Evolutionary conservation across 2,329 filamentous ascomycete genomes (phyloP), one percentile per base, ranked within the genome.

Genomic region (Scedosporium boydii): DNA sequence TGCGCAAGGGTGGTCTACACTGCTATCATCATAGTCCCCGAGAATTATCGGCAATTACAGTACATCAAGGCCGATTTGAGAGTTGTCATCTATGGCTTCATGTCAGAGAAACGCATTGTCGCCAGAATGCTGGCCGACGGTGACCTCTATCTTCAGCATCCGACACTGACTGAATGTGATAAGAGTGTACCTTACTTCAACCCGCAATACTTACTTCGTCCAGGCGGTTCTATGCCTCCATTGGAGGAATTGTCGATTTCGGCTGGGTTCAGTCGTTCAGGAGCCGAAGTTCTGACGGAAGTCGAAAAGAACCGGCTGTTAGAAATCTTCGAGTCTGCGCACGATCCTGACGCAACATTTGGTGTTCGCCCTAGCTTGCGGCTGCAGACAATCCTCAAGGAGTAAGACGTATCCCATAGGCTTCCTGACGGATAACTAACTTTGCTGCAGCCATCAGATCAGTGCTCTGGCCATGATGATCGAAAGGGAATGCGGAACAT

Each of bases 381-480:
- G 21, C 41, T 59, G 21, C 34, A 44, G 41, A 42, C 58, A 12
- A 38, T 6, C 16, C 38, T 26, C 21, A 59, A 59, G 21, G 58
- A 21, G 58, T 59, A 26, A 26, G 41, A 16, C 21, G 12, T 46
- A 18, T 12, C 58, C 38, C 12, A 16, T 46, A 2, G n/a, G 14
- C n/a, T 10, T 16, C 6, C n/a, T 23, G 18, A 23, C 14, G 16
- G 6, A 44, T 21, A 23, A 44, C 38, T 38, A 21, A 58, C 9
- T n/a, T 23, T 16, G 2, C 16, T 4, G 16, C 18, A 59, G 58
- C n/a, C 58, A 59, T 23, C 58, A 46, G 12, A 46, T 59, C n/a
- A 59, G 38, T 27, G 58, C 58, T 9, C 16, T 59, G 29, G 58
- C 58, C 16, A 59, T 59, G 58, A 59, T 59, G 58, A 46, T 59